Evolutionary conservation across 2,329 filamentous ascomycete species (phyloP), one percentile per base, ranked within the genome.

Genomic region (Penicillium sp.): DNA sequence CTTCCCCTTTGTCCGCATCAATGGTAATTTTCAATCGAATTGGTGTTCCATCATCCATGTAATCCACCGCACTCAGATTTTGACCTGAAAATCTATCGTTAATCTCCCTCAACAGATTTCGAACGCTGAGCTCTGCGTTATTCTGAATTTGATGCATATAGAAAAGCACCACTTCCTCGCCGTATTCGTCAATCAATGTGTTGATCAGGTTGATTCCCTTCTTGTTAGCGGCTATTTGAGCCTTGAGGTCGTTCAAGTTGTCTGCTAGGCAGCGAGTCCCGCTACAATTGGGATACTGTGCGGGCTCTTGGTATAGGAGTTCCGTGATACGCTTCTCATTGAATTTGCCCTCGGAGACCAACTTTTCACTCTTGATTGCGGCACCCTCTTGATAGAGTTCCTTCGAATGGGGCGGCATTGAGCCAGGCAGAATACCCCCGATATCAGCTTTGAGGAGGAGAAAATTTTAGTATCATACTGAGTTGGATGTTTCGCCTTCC

Each of bases 41-140:
- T 0, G 85, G 84, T n/a, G 79, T 86, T 28, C 87, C 87, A 59
- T 91, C 86, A 58, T 93, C 88, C 85, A 90, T 91, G 68, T 82
- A 86, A 60, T 93, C 88, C 7, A 83, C 73, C 0, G 88, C 85
- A 2, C 76, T 77, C 1, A 90, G 76, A 29, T 85, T 79, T 45
- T 77, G 76, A 4, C 83, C 83, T 11, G 48, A 39, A 55, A 87
- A 86, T 33, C 79, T 77, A 49, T 76, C 76, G 59, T 81, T 79
- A 25, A 90, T 81, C 18, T 79, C 72, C 61, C 83, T 87, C 37
- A 91, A 73, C 3, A 90, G 73, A 46, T 78, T 79, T 12, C 85
- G 78, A 0, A 93, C 88, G 42, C 82, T 84, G 1, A 81, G 71
- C 54, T 88, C 86, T 1, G 87, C 88, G 46, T 89, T 90, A 49